Percentiles rank a stretch among this genome's conserved stretches.
Conservation (phyloP, 2,329 filamentous ascomycete species). For the Xylariaceae sp. region DNA sequence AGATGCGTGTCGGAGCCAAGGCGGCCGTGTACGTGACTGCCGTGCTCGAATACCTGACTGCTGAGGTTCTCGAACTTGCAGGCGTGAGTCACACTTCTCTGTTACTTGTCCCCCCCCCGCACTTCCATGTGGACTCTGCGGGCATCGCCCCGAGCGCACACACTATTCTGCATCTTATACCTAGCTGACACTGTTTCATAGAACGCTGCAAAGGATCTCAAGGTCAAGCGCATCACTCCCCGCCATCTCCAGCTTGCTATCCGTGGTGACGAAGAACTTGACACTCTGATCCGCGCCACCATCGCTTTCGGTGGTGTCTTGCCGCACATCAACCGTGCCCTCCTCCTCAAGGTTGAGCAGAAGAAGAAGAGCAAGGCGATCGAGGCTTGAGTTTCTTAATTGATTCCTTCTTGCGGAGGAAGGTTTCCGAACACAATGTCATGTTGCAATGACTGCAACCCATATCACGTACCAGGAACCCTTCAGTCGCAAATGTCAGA, state of each 20-base stretch:
- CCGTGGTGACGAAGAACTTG: conserved; percentile 95
- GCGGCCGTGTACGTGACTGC: conserved; percentile 97
- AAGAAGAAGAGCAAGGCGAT: conserved; percentile 77
- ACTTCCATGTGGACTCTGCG: neutral
- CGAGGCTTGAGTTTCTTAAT: conserved; percentile 36
- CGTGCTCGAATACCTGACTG: conserved; percentile 95
- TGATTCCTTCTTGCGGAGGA: too few species aligned
- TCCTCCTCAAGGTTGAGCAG: conserved; percentile 93
- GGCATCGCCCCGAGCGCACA: neutral
- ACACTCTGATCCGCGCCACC: conserved; percentile 94
- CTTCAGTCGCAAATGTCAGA: too few species aligned
- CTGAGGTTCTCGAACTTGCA: conserved; percentile 95
- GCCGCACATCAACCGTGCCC: conserved; percentile 96
- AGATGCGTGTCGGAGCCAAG: conserved; percentile 99
- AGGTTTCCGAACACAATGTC: too few species aligned
- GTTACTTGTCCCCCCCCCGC: neutral
- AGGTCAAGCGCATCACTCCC: conserved; percentile 99
- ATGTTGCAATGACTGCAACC: too few species aligned
- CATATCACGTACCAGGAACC: too few species aligned
- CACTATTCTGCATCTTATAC: neutral
- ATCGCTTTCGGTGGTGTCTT: conserved; percentile 98
- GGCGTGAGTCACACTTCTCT: conserved; percentile 57
- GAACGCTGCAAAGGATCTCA: conserved; percentile 98
- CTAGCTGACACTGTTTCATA: conserved; percentile 31
- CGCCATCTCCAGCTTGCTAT: conserved; percentile 97